Evolutionary conservation across 2,329 filamentous ascomycete species (phyloP).

Genomic region (Neodidymelliopsis sp.): DNA sequence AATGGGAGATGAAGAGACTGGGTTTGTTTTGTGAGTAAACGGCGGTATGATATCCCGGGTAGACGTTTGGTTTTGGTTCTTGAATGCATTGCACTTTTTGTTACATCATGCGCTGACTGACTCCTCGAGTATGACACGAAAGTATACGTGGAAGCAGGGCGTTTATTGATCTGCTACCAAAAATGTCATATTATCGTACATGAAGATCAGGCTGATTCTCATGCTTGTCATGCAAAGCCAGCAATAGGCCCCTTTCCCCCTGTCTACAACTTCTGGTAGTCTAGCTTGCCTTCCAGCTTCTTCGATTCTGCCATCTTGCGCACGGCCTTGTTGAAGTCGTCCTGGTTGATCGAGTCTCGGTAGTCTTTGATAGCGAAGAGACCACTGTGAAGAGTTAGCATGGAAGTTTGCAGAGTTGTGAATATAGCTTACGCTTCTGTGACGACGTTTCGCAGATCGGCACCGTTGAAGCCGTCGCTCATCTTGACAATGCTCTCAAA

Average conservation of each 20-base stretch:
- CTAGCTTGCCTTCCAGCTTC: slow-evolving; percentile 97
- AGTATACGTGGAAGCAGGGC: slow-evolving; percentile 4
- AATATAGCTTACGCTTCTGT: slow-evolving; percentile 85
- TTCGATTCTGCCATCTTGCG: slow-evolving; percentile 96
- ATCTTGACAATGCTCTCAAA: slow-evolving; percentile 99
- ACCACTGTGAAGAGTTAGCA: slow-evolving; percentile 64
- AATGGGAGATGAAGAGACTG: neutral
- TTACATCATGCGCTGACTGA: neutral
- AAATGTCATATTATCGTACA: slow-evolving; percentile 35
- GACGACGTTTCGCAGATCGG: slow-evolving; percentile 95
- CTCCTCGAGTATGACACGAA: neutral
- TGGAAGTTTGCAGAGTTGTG: neutral
- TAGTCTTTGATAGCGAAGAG: slow-evolving; percentile 99
- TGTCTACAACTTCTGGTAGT: slow-evolving; percentile 89
- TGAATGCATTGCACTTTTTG: slow-evolving; percentile 1
- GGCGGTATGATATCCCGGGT: slow-evolving; percentile 17
- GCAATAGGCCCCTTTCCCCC: slow-evolving; percentile 13
- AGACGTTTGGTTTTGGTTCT: neutral
- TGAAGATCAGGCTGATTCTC: slow-evolving; percentile 26
- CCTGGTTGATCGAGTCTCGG: slow-evolving; percentile 93
- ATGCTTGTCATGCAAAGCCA: slow-evolving; percentile 29
- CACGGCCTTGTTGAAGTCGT: slow-evolving; percentile 99
- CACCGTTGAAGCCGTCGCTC: slow-evolving; percentile 97
- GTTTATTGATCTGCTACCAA: slow-evolving; percentile 21
- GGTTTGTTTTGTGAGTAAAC: slow-evolving; percentile 1